phyloP scores from a whole-genome alignment of 345 rosid species.

The Boechera retrofracta region DNA sequence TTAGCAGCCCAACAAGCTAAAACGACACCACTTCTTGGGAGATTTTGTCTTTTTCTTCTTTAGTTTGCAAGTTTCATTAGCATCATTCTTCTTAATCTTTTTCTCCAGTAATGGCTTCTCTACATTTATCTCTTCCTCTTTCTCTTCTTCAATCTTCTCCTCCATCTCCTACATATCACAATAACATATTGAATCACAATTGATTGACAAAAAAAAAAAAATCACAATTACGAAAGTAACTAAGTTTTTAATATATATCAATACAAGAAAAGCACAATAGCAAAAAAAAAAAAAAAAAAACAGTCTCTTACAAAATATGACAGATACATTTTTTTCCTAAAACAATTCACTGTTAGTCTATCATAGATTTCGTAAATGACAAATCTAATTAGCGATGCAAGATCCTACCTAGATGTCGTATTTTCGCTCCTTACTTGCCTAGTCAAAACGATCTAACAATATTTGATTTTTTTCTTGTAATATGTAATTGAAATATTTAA shows the following conservation, averaged over 20 bases:
- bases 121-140: conserved; percentile 18
- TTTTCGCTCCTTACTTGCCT: not conserved
- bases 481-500: not conserved
- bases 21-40: conserved; percentile 51
- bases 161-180: conserved; percentile 34
- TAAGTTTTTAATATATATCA: not conserved
- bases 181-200: not conserved
- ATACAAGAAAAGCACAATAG: not conserved
- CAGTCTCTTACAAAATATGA: not conserved
- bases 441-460: not conserved
- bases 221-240: not conserved
- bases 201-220: no score
- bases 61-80: conserved; percentile 43
- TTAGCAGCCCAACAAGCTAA: conserved; percentile 61
- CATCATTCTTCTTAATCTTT: conserved; percentile 29
- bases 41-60: conserved; percentile 44
- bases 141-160: conserved; percentile 38
- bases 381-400: not conserved
- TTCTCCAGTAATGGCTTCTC: conserved; percentile 36
- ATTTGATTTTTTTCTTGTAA: not conserved
- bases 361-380: not conserved
- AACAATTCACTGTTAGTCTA: not conserved
- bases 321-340: no score
- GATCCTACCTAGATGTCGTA: not conserved
- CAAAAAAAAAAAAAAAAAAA: not conserved